Percentiles rank a stretch among this genome's conserved stretches.
Conservation (phyloP, 768 basidiomycete species). For the Leucosporidium yakuticum region DNA sequence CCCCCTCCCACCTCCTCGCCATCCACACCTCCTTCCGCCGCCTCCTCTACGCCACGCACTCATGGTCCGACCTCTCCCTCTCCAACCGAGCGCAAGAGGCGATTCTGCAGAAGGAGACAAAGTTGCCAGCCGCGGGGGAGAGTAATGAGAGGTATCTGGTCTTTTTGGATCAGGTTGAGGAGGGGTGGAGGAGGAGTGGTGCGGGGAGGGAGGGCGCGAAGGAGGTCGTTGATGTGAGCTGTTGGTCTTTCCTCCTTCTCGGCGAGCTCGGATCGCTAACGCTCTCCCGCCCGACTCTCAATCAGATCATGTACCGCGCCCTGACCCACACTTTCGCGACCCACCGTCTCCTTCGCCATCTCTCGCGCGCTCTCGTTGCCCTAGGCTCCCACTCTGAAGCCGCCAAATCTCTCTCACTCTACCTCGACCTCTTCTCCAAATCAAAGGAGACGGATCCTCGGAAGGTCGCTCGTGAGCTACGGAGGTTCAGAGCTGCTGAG, state of each 20-base stretch:
- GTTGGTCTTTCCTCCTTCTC: neutral
- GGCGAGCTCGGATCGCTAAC: too few relatives aligned
- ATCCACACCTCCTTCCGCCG: constrained; percentile 9
- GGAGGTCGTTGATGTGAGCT: constrained; percentile 27
- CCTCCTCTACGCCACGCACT: constrained; percentile 19
- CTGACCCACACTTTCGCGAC: constrained; percentile 92
- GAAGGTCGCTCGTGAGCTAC: constrained; percentile 28
- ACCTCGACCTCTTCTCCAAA: constrained; percentile 77
- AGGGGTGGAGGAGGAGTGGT: constrained; percentile 16
- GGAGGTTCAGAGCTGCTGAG: constrained; percentile 40
- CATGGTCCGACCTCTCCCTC: neutral
- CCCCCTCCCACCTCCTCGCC: neutral
- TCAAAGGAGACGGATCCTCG: constrained; percentile 60
- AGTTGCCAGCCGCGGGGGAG: constrained; percentile 28
- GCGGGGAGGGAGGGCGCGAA: neutral
- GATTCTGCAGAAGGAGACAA: constrained; percentile 12
- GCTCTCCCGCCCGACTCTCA: neutral
- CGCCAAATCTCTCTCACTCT: constrained; percentile 68
- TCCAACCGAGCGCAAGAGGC: constrained; percentile 16
- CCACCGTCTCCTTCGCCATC: constrained; percentile 73
- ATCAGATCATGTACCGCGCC: constrained; percentile 84
- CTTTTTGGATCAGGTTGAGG: constrained; percentile 30
- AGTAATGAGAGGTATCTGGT: constrained; percentile 19
- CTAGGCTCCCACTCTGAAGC: constrained; percentile 59
- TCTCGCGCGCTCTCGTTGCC: constrained; percentile 61